Percentiles rank a stretch among this genome's conserved stretches.
These are phyloP conservation scores for Naganishia friedmannii DNA, from an alignment of 768 basidiomycete genomes.

Conservation along the genomic window DNA sequence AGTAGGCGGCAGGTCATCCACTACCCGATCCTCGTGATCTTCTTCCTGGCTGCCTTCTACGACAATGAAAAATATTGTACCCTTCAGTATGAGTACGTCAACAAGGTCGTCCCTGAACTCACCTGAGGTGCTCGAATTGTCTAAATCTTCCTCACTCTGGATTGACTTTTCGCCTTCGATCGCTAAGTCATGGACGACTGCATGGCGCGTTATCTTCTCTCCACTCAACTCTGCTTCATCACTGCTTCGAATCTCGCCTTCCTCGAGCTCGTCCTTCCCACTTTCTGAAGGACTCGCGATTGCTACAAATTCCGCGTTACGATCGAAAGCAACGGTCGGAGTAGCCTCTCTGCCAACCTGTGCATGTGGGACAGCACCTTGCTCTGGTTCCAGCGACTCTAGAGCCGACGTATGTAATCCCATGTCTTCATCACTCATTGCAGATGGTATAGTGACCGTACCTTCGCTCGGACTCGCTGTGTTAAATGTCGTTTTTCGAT, in stretches of 20 bases:
- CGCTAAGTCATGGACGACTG: neutral
- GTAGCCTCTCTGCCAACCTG: neutral
- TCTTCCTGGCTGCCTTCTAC: neutral
- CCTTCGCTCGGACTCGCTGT: neutral
- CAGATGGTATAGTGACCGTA: neutral
- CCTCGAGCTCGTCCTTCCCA: slow-evolving; percentile 1
- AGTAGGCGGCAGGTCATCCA: neutral
- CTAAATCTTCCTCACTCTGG: neutral
- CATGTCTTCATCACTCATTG: neutral
- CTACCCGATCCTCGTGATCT: neutral
- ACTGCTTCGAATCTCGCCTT: slow-evolving; percentile 16
- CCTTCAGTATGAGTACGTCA: neutral
- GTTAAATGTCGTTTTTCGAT: neutral
- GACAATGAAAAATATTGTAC: neutral
- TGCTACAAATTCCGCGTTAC: neutral
- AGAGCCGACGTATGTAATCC: neutral
- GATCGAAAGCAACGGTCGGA: neutral
- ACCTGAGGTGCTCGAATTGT: neutral
- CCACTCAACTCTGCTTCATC: neutral
- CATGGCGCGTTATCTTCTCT: neutral
- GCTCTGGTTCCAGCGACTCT: neutral
- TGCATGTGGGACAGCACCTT: neutral
- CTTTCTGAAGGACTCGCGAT: neutral
- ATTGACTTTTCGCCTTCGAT: neutral
- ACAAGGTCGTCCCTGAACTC: neutral